Evolutionary conservation across 768 basidiomycete genomes (phyloP), one percentile per base, ranked within the genome.

Genomic region (Kwoniella sp.): DNA sequence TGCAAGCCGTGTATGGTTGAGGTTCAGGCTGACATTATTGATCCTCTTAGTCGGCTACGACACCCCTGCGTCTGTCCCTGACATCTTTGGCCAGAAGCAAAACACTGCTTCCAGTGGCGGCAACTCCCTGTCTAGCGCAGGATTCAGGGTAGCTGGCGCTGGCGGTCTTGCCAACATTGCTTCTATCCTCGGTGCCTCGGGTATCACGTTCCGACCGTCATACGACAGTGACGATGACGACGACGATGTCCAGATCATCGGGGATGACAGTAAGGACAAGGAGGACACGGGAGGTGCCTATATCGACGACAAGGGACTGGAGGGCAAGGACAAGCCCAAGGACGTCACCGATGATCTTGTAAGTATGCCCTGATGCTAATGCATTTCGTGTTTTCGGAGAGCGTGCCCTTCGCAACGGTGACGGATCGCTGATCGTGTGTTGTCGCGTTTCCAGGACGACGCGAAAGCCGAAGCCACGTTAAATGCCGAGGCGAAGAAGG

Each of bases 41-140:
- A 3, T 41, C 11, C 2, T 9, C 29, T 11, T 39, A 71, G 80
- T 84, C 67, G 90, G 90, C 15, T 86, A 85, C 73, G 70, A 78
- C 27, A 96, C 93, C 1, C 91, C 92, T 10, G 80, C 77, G 20
- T 73, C 79, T 17, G 78, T 86, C 6, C 89, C 89, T 3, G 83
- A 87, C 62, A 79, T 95, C 46, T 74, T 76, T 55, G 62, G 55
- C 22, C 57, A 57, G n/a, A n/a, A n/a, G n/a, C n/a, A n/a, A n/a
- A 46, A 45, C 19, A 63, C 48, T 44, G 34, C 46, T 11, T 37
- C 37, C 7, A 17, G 41, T 14, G 36, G 40, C 2, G 57, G 57
- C 20, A 57, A 48, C 25, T 61, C 51, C 31, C 38, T 50, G 3
- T 66, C 74, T 19, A 59, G 69, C 27, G 41, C 57, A 10, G 63